Evolutionary conservation across 208 protist genomes (phyloP), one percentile per base, ranked within the genome.

Genomic region (Herpetomonas samuelpessoai): DNA sequence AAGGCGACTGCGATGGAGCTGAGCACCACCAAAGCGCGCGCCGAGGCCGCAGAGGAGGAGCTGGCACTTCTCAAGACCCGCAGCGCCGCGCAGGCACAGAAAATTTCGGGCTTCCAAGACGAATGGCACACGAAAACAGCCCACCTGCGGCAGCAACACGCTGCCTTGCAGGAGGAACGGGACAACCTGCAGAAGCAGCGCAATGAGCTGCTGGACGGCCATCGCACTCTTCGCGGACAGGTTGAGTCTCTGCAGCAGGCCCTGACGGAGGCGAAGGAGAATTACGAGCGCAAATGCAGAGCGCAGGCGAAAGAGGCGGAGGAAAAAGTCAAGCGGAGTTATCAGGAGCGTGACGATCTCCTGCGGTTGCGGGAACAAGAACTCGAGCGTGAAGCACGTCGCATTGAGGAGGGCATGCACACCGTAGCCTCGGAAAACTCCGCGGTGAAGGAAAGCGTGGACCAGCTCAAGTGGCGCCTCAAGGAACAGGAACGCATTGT

Each of bases 61-160:
- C 68, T 85, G 14, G 41, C 24, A 10, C 53, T 59, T 19, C 12
- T 46, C 27, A 63, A 69, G 25, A 62, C 65, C 0, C 41, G 46
- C 21, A 3, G 25, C 41, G 49, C 57, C 2, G 44, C 64, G n/a
- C 79, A 74, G 41, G 28, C 67, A 21, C 54, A 74, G 30, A 69
- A 57, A 24, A 71, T 86, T 18, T 24, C 56, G 21, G 21, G 74
- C 46, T 73, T 68, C 16, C 69, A 76, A 29, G 35, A 26, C 30
- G 78, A 73, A 47, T 86, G 74, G 75, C 51, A 52, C 0, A 50
- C 44, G 27, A 66, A 67, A n/a, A 73, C 79, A 25, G 56, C 61
- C 25, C 61, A 74, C 56, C 63, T 90, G 19, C 75, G 74, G 1
- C 28, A 47, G 28, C 63, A 81, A 44, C 67, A 78, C 26, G 68